Percentiles rank a stretch among this genome's conserved stretches.
Evolutionary conservation across 1,139 yeast species (phyloP).

Genomic region (Yamadazyma diddensiae): DNA sequence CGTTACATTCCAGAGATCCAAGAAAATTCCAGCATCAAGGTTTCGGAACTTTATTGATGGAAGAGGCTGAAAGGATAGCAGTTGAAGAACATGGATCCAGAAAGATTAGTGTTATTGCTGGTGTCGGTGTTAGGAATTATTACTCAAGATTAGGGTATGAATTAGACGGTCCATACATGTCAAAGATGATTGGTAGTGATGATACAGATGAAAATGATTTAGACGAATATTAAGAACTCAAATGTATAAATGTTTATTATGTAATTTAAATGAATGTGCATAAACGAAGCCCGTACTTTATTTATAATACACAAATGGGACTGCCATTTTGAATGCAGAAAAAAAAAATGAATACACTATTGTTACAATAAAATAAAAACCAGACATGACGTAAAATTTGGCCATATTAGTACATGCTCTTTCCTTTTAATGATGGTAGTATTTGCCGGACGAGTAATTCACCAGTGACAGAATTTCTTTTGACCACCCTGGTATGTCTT

Average conservation of each 20-base stretch:
- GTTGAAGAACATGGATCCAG: conserved; percentile 90
- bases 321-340: no score
- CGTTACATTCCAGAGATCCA: conserved; percentile 96
- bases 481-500: conserved; percentile 77
- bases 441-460: conserved; percentile 10
- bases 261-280: conserved; percentile 1
- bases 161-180: conserved; percentile 96
- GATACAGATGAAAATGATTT: conserved; percentile 9
- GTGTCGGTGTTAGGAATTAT: conserved; percentile 97
- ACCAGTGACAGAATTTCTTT: conserved; percentile 27
- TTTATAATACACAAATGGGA: no score
- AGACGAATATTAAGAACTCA: conserved; percentile 8
- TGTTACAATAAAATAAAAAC: not conserved
- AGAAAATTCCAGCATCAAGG: conserved; percentile 99
- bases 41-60: conserved; percentile 95
- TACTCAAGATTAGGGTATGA: conserved; percentile 88
- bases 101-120: conserved; percentile 91
- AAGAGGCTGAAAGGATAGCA: conserved; percentile 96
- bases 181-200: conserved; percentile 41
- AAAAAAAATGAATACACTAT: conserved; percentile 2
- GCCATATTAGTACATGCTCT: conserved; percentile 1
- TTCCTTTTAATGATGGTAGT: conserved; percentile 9
- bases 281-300: no score
- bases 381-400: no score
- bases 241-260: conserved; percentile 1